Evolutionary conservation across 352 stramenopile species (phyloP).

Genomic region (Phytopythium cucurbitacearum): DNA sequence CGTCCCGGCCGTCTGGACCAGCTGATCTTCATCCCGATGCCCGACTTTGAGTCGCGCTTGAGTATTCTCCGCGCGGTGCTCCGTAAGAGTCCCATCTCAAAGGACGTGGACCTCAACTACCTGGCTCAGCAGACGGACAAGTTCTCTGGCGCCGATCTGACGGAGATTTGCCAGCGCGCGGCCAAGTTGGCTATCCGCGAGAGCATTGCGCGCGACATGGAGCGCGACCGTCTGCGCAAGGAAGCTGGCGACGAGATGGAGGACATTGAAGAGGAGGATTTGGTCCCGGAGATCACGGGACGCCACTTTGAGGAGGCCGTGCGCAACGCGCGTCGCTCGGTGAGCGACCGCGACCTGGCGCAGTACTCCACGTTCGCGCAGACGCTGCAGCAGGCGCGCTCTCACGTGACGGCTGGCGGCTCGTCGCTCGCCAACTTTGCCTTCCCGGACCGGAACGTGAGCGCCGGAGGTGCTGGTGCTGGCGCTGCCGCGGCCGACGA

Average conservation of each 20-base stretch:
- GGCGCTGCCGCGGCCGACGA: constrained; percentile 77
- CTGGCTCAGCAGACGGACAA: constrained; percentile 97
- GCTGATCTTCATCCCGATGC: constrained; percentile 96
- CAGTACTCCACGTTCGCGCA: constrained; percentile 87
- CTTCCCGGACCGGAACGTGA: constrained; percentile 87
- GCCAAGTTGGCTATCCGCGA: constrained; percentile 99
- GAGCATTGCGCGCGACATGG: constrained; percentile 98
- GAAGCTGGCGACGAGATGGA: constrained; percentile 89
- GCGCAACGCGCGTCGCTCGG: constrained; percentile 94
- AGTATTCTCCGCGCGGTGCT: constrained; percentile 96
- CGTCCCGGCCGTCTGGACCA: constrained; percentile 94
- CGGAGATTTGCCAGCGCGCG: constrained; percentile 99
- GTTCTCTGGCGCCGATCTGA: constrained; percentile 99
- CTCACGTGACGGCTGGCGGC: constrained; percentile 90
- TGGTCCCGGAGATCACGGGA: constrained; percentile 92
- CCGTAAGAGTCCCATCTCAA: constrained; percentile 96
- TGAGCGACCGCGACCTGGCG: constrained; percentile 97
- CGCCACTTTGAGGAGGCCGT: constrained; percentile 98
- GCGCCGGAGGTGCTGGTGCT: constrained; percentile 30
- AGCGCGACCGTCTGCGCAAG: constrained; percentile 92
- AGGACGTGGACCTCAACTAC: constrained; percentile 98
- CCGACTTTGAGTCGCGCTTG: constrained; percentile 95
- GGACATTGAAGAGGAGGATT: constrained; percentile 94
- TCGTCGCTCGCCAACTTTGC: constrained; percentile 95
- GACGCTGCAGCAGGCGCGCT: constrained; percentile 95